Base-by-base conservation (phyloP, 139 green algal species). In the Asterochloris sp. region DNA sequence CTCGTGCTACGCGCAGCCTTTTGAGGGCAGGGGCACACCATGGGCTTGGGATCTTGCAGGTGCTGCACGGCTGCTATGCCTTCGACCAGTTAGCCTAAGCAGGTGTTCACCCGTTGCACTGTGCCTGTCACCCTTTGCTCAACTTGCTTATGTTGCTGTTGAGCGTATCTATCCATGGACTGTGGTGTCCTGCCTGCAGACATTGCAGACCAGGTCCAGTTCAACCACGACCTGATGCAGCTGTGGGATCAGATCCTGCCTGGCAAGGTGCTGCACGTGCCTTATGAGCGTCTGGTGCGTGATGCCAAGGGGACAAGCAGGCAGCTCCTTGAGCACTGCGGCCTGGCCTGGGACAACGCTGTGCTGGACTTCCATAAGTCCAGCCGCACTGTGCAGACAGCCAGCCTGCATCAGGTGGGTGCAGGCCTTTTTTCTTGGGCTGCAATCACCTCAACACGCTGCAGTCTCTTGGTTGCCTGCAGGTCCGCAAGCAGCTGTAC, bases 401-500 rank as follows among this genome's bases (percentile, higher is more conserved):
- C 92, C 67, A 95, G 92, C 83, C 80, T 93, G 61, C 86, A 81
- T 38, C 91, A 95, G 89, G 89, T 88, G 62, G 79, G 16, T 16
- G 11, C 0, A 23, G 26, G 38, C n/a, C 0, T 23, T 82, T 13
- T 47, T 13, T 64, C 63, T 24, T 21, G 16, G 15, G 12, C 24
- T 38, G 16, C 8, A 74, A n/a, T 27, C 62, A 54, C 12, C 14
- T 28, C 64, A 10, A 68, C 63, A 26, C 13, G 8, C 62, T 0
- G 12, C 61, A 62, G 54, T 11, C 16, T 28, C 13, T 63, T 24
- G 68, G 1, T 67, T 38, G 10, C 13, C 8, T 84, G 76, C 86
- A 95, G 91, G 92, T 96, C n/a, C 85, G 92, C 0, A 82, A 92
- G 80, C 79, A 79, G 75, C 71, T 96, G 78, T 95, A 96, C 88